A percentile compares a stretch with the other conserved stretches of the same genome.
Conservation (phyloP, 2,329 filamentous ascomycete species). For the Emergomyces africanus region DNA sequence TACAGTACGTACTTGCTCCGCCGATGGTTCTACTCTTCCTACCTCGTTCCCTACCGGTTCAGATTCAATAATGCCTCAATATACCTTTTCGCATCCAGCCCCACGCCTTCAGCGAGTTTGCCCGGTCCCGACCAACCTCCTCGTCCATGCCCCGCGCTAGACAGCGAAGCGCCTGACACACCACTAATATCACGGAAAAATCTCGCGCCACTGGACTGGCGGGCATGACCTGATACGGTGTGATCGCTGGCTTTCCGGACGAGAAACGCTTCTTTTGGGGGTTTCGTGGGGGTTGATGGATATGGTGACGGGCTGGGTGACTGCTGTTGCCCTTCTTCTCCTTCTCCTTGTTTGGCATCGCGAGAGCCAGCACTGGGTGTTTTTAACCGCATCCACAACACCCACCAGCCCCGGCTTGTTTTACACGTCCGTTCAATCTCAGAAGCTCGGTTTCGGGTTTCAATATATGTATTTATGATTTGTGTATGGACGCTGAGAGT, state of each 20-base stretch:
- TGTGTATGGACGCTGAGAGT: conserved; percentile 50
- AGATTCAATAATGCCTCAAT: conserved; percentile 34
- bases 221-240: conserved; percentile 19
- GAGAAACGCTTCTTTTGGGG: conserved; percentile 32
- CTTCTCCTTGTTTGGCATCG: background rate
- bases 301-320: background rate
- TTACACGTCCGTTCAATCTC: conserved; percentile 51
- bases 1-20: too few relatives aligned
- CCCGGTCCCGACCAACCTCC: conserved; percentile 15
- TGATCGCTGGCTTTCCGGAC: conserved; percentile 34
- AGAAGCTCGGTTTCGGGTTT: conserved; percentile 33
- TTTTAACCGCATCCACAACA: conserved; percentile 49
- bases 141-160: conserved; percentile 16
- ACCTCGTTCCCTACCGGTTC: conserved; percentile 21
- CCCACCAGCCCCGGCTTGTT: conserved; percentile 53
- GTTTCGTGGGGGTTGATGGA: background rate
- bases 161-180: conserved; percentile 17
- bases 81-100: conserved; percentile 35
- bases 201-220: conserved; percentile 19
- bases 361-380: background rate
- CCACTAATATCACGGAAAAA: conserved; percentile 31
- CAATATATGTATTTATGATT: conserved; percentile 43
- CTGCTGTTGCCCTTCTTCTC: conserved; percentile 1
- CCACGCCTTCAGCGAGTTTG: conserved; percentile 32
- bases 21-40: too few relatives aligned